Base-by-base conservation (phyloP, 768 basidiomycete species). In the Suillus plorans region DNA sequence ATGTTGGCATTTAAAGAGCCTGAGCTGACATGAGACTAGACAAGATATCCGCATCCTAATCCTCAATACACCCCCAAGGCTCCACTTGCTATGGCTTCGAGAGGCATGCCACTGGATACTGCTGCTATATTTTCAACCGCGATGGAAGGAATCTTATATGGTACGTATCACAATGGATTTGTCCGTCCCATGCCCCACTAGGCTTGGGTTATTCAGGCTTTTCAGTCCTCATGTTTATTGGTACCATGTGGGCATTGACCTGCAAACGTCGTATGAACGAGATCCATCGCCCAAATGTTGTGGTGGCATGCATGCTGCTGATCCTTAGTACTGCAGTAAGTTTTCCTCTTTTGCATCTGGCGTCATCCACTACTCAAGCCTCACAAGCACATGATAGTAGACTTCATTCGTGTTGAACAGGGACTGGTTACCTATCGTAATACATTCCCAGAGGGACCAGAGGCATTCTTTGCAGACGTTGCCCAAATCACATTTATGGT, bases 401-500 rank as follows among this genome's bases (percentile, higher is more conserved):
- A 69, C 58, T 63, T 22, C 47, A 49, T 49, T 49, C 47, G 47
- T 22, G 5, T 7, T 5, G 47, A 49, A 7, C 22, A 49, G 10
- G 73, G 72, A 8, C 64, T 75, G 4, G 64, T 74, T 1, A 47
- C n/a, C 22, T 62, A 68, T 55, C 66, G 72, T 2, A 63, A 70
- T 42, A 67, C 55, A 5, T 65, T 63, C 28, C 66, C 68, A 16
- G 72, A 72, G 1, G 73, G 73, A 5, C 70, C 73, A 2, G 2
- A 59, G 14, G 70, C 66, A 1, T 74, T 67, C 64, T 74, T 74
- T 60, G 69, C 67, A 3, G 67, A 70, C 28, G 58, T 64, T 5
- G 64, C 65, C 44, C 63, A 76, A 52, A 62, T 52, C 4, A 71
- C 72, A 0, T 70, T 70, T 59, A 60, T 72, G n/a, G 68, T 70